Evolutionary conservation across 2,329 filamentous ascomycete genomes (phyloP), one percentile per base, ranked within the genome.

Genomic region (Didymella segeticola): DNA sequence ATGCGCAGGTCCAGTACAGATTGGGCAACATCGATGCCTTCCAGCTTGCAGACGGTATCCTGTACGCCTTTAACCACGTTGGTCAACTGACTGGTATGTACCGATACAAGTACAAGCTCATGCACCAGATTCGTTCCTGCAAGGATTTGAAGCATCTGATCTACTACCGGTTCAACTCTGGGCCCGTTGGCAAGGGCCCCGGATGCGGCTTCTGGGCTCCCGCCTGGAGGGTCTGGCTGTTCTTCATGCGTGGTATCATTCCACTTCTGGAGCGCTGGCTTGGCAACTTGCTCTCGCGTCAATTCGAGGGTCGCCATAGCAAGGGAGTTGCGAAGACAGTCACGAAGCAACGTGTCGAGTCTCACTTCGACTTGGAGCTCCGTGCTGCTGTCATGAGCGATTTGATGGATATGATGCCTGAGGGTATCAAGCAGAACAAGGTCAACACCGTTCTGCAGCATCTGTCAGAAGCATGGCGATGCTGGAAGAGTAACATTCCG

Each of bases 401-500:
- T 77, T 81, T 99, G 43, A 97, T 97, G 90, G 95, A 99, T 70
- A 99, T 99, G 96, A 99, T 99, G 95, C 95, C 95, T 0, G 96
- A 99, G 74, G 95, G 95, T 63, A 98, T 99, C 79, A 97, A 97
- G 76, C 95, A 99, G 74, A 99, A 95, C 80, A 99, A 99, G 79
- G 92, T 99, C 75, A 96, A 99, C 76, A 96, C 93, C 1, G 93
- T 99, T 37, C 80, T 99, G 47, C 95, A 98, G 71, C 96, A 99
- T 82, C 79, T 99, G 34, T 98, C 93, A 0, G 95, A 99, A 79
- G 95, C 95, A 12, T 99, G 95, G 95, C 86, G 95, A 79, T 99
- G 95, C 80, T 99, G 95, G 95, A 99, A 99, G 87, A 97, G 93
- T 78, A 99, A 99, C 71, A 99, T 99, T 64, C 95, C 95, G 0